These are phyloP conservation scores for Fraxinus ornus DNA, from an alignment of 305 asterid genomes.

Conservation along the genomic window DNA sequence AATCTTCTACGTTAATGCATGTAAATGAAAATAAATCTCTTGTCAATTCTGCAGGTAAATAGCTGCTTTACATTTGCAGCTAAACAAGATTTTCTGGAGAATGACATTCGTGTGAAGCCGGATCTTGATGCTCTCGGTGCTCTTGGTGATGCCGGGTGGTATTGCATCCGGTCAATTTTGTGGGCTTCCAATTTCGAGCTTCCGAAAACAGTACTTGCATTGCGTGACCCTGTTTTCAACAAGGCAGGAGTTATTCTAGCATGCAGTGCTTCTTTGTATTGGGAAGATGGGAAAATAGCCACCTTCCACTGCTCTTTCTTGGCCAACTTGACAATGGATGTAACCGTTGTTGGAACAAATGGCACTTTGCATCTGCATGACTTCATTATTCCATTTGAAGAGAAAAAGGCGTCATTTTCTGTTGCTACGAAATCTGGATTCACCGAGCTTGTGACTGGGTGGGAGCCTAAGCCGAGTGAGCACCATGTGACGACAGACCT, in stretches of 20 bases:
- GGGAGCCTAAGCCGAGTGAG: constrained; percentile 54
- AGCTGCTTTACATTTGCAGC: constrained; percentile 48
- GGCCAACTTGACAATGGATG: constrained; percentile 49
- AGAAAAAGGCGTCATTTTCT: constrained; percentile 44
- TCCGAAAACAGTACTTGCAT: constrained; percentile 60
- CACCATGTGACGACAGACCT: constrained; percentile 53
- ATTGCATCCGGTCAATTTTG: constrained; percentile 66
- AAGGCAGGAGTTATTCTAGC: constrained; percentile 54
- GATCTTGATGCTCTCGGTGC: constrained; percentile 87
- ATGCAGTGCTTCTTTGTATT: constrained; percentile 62
- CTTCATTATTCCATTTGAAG: constrained; percentile 55
- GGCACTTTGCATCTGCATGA: constrained; percentile 46
- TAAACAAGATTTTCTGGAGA: constrained; percentile 46
- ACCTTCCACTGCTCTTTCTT: constrained; percentile 53
- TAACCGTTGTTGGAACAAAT: constrained; percentile 42
- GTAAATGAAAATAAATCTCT: not conserved
- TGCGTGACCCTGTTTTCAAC: constrained; percentile 49
- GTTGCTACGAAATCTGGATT: constrained; percentile 44
- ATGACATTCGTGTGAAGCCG: constrained; percentile 73
- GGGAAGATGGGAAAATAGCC: constrained; percentile 69
- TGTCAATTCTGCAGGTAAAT: constrained; percentile 46
- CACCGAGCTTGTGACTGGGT: constrained; percentile 42
- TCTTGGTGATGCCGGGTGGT: constrained; percentile 82
- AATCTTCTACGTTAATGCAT: not conserved
- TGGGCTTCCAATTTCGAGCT: constrained; percentile 68